Conservation (phyloP, 345 rosid species). For the Salix purpurea region DNA sequence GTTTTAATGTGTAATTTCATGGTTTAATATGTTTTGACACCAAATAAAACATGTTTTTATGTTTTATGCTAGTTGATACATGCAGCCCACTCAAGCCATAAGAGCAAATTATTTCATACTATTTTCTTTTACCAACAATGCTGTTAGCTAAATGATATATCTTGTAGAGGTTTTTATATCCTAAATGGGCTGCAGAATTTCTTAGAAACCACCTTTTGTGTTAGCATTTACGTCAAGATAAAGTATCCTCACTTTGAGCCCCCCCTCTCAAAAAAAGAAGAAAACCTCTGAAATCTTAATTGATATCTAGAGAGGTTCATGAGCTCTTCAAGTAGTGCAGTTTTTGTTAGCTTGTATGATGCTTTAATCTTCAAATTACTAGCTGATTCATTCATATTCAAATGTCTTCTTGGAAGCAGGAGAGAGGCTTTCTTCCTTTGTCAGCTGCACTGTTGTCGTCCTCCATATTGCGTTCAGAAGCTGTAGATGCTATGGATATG, state of each 20-base stretch:
- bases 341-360: not conserved
- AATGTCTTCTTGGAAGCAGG: conserved; percentile 52
- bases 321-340: not conserved
- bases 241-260: not conserved
- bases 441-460: conserved; percentile 91
- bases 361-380: not conserved
- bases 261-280: too few species aligned
- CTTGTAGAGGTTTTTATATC: not conserved
- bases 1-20: too few species aligned
- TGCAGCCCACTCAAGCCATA: not conserved
- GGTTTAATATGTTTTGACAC: not conserved
- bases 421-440: conserved; percentile 92
- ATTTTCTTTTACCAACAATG: not conserved
- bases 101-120: not conserved
- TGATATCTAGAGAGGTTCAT: not conserved
- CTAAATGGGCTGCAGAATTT: not conserved
- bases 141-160: not conserved
- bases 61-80: not conserved
- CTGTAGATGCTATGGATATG: conserved; percentile 45
- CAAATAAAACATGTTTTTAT: not conserved
- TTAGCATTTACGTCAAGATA: not conserved
- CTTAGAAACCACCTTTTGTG: not conserved
- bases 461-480: conserved; percentile 48
- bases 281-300: not conserved
- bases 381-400: conserved; percentile 11